Percentiles rank a stretch among this genome's conserved stretches.
phyloP scores from a whole-genome alignment of 805 yeast species.

The Schwanniomyces vanrijiae region DNA sequence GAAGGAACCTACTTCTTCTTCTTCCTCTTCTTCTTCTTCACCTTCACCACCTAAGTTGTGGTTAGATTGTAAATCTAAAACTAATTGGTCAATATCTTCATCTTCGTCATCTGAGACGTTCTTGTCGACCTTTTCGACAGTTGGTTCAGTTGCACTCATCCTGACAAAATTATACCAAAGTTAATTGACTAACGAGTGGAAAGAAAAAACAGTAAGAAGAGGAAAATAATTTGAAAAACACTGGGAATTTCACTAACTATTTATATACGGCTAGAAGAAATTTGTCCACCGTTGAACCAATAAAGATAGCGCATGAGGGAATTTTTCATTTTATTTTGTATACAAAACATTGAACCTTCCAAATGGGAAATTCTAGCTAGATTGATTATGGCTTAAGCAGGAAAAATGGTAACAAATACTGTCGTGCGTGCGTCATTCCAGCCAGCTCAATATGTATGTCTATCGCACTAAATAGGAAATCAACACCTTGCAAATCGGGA shows the following conservation, averaged over 20 bases:
- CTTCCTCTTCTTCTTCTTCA: slow-evolving; percentile 52
- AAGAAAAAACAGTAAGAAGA: slow-evolving; percentile 6
- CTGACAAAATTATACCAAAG: slow-evolving; percentile 3
- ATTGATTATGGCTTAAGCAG: slow-evolving; percentile 1
- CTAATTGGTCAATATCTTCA: slow-evolving; percentile 61
- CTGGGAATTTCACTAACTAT: neutral
- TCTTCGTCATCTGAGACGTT: slow-evolving; percentile 55
- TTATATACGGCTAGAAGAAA: slow-evolving; percentile 8
- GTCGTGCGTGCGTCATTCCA: neutral
- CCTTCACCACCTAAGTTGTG: slow-evolving; percentile 51
- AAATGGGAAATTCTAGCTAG: slow-evolving; percentile 4
- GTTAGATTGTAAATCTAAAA: slow-evolving; percentile 76
- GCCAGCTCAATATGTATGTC: neutral
- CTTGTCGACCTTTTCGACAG: slow-evolving; percentile 52
- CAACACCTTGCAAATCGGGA: neutral
- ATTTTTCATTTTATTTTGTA: slow-evolving; percentile 6
- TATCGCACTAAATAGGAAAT: neutral
- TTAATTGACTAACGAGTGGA: slow-evolving; percentile 10
- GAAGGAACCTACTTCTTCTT: slow-evolving; percentile 34
- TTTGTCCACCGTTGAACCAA: slow-evolving; percentile 7
- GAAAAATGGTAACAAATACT: slow-evolving; percentile 1
- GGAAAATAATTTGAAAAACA: slow-evolving; percentile 3
- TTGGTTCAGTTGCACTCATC: slow-evolving; percentile 51
- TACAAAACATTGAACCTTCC: slow-evolving; percentile 5
- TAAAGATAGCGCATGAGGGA: slow-evolving; percentile 10